Evolutionary conservation across 2,329 filamentous ascomycete species (phyloP).

Genomic region (Passalora sequoiae): DNA sequence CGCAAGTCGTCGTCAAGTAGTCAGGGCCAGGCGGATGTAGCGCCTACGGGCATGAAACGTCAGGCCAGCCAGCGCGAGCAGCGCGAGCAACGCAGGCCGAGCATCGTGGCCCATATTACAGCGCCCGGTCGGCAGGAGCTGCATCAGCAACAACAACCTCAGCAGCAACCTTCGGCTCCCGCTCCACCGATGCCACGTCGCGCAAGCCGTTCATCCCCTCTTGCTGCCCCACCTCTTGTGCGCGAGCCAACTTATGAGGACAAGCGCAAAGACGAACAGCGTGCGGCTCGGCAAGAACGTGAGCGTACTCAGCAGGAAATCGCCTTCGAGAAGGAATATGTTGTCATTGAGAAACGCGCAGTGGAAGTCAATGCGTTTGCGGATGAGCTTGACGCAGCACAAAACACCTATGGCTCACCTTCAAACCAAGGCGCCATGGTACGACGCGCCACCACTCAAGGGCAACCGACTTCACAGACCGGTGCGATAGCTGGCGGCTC

Average conservation of each 20-base stretch:
- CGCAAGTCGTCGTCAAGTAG: slow-evolving; percentile 26
- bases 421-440: slow-evolving; percentile 58
- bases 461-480: slow-evolving; percentile 61
- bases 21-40: slow-evolving; percentile 13
- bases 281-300: slow-evolving; percentile 42
- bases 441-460: slow-evolving; percentile 74
- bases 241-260: slow-evolving; percentile 38
- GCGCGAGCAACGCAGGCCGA: slow-evolving; percentile 41
- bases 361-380: slow-evolving; percentile 97
- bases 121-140: slow-evolving; percentile 41
- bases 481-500: slow-evolving; percentile 62
- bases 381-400: slow-evolving; percentile 79
- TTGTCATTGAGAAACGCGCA: slow-evolving; percentile 88
- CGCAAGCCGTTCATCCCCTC: slow-evolving; percentile 44
- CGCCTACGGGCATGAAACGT: slow-evolving; percentile 26
- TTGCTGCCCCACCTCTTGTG: slow-evolving; percentile 42
- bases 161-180: slow-evolving; percentile 23
- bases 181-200: slow-evolving; percentile 54
- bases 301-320: slow-evolving; percentile 77
- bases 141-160: slow-evolving; percentile 26
- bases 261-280: slow-evolving; percentile 14
- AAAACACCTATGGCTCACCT: slow-evolving; percentile 47
- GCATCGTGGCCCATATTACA: slow-evolving; percentile 41
- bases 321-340: slow-evolving; percentile 87
- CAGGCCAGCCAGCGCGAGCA: slow-evolving; percentile 36